Percentiles rank a stretch among this genome's conserved stretches.
phyloP scores from a whole-genome alignment of 768 basidiomycete genomes.

The Suillus clintonianus region DNA sequence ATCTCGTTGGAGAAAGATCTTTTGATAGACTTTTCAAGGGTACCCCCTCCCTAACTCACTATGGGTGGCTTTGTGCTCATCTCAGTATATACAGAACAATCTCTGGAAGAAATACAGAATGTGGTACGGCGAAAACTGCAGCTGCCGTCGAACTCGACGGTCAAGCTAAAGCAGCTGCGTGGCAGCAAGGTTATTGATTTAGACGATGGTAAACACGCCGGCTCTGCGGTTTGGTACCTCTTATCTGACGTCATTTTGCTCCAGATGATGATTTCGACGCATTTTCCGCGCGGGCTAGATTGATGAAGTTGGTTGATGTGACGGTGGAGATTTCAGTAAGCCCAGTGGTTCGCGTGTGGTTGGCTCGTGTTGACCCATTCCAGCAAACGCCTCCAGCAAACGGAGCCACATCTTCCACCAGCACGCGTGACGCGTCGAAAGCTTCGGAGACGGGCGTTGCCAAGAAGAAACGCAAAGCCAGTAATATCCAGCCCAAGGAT shows the following conservation, averaged over 20 bases:
- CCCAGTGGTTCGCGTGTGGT: background rate
- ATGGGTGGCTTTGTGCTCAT: slow-evolving; percentile 8
- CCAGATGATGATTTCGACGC: slow-evolving; percentile 82
- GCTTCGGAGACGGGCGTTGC: background rate
- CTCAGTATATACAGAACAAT: slow-evolving; percentile 47
- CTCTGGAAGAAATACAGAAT: slow-evolving; percentile 57
- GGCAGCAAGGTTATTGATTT: slow-evolving; percentile 58
- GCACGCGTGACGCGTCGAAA: background rate
- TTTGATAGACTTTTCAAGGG: slow-evolving; percentile 48
- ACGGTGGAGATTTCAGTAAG: slow-evolving; percentile 13
- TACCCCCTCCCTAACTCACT: slow-evolving; percentile 12
- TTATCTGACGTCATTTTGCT: slow-evolving; percentile 3
- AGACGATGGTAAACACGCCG: slow-evolving; percentile 62
- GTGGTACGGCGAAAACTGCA: slow-evolving; percentile 65
- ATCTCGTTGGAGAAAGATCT: slow-evolving; percentile 32
- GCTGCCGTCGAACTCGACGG: slow-evolving; percentile 37
- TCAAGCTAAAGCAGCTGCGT: slow-evolving; percentile 55
- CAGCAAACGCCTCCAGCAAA: slow-evolving; percentile 14
- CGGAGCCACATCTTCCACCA: background rate
- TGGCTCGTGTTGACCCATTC: background rate
- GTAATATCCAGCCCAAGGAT: background rate
- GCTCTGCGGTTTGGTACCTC: background rate
- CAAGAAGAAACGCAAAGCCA: slow-evolving; percentile 29
- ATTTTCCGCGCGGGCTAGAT: slow-evolving; percentile 51
- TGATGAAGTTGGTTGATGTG: slow-evolving; percentile 41